Base-by-base conservation (phyloP, 805 yeast genomes). In the Zygoascus flipseniorum region DNA sequence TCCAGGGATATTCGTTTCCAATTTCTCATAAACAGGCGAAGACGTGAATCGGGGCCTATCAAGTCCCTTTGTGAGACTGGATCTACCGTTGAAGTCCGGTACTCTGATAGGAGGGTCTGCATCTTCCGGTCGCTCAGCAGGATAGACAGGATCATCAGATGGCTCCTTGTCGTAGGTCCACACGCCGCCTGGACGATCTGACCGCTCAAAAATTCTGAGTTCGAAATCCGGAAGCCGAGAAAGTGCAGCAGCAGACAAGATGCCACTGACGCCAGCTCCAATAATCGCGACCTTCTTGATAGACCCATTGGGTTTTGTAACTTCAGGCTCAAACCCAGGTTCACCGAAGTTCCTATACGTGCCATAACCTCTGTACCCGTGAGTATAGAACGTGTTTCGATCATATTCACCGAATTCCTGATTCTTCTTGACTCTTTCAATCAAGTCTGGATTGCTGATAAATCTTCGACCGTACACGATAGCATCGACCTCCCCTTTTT, bases 231-330 rank as follows among this genome's bases (percentile, higher is more conserved):
- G 78, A 47, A 86, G 72, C 46, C 66, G 61, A 35, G 73, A 69
- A 10, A 87, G 70, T 0, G 89, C 87, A 54, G 82, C 79, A 0
- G 86, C 81, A 2, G 78, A 70, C 0, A 83, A 87, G 18, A 83
- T 68, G 0, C 92, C 95, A 46, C 80, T 75, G 0, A 93, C 90
- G 0, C 95, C 95, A 2, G 80, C 89, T 1, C 95, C 95, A 26
- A 87, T 74, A 8, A 87, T 77, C 0, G 88, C 89, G 2, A 86
- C 72, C 32, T 23, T 43, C 8, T 43, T 43, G 5, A 43, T 23
- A 23, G 28, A 6, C 6, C 28, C 28, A 3, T 23, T 23, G 6
- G 28, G 28, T 23, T 23, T 23, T 23, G 28, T 3, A 3, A 4
- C 28, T 23, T 23, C 28, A 23, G 28, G 28, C 6, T 23, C 28